A percentile compares a stretch with the other conserved stretches of the same genome.
Conservation (phyloP, 1,284 basidiomycete species). For the Cronartium ribicola region DNA sequence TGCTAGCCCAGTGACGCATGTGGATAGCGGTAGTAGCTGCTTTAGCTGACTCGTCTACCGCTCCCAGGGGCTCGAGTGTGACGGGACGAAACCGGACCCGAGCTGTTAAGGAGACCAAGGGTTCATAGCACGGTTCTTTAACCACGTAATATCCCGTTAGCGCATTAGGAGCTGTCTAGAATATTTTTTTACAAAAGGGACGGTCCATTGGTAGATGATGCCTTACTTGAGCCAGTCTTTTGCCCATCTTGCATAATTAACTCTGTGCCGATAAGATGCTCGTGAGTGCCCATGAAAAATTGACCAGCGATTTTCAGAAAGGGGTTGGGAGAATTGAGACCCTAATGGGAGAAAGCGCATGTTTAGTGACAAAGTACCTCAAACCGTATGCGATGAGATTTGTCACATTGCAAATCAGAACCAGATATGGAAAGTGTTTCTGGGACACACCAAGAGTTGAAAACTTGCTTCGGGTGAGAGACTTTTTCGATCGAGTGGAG, state of each 20-base stretch:
- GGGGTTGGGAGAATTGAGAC: conserved; percentile 22
- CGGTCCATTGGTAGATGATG: background rate
- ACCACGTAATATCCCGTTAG: background rate
- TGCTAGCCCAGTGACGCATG: background rate
- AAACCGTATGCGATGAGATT: background rate
- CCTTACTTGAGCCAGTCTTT: background rate
- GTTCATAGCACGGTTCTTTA: background rate
- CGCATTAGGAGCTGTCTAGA: background rate
- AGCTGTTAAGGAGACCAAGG: background rate
- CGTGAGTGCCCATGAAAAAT: conserved; percentile 32
- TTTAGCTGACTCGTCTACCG: background rate
- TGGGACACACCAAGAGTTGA: conserved; percentile 27
- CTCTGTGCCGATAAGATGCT: conserved; percentile 30
- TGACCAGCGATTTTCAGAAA: conserved; percentile 33
- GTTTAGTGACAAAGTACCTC: background rate
- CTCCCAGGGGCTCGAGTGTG: background rate
- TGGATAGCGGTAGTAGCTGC: background rate
- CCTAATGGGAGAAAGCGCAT: background rate
- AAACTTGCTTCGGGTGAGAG: conserved; percentile 24
- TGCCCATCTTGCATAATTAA: conserved; percentile 12
- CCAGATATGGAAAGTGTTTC: no score
- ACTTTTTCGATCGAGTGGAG: conserved; percentile 14
- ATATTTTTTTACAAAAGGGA: background rate
- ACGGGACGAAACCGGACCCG: background rate
- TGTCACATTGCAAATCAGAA: background rate